Conservation (phyloP, 2,329 filamentous ascomycete genomes). For the Neonectria sp. region DNA sequence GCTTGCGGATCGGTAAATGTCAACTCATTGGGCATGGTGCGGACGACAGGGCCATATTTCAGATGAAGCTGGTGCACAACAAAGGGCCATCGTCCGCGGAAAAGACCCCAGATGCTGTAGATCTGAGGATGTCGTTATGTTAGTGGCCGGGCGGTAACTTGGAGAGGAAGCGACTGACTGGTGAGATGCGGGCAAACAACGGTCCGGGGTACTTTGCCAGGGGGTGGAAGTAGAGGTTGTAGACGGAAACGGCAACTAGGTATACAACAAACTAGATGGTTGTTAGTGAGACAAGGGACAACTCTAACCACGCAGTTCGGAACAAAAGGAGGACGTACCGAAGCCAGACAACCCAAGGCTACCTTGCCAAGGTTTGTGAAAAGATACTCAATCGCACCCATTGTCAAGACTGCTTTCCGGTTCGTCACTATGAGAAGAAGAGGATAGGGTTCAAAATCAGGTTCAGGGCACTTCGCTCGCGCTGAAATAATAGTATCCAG, state of each 20-base stretch:
- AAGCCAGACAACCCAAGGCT: conserved; percentile 19
- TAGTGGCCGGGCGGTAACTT: not conserved
- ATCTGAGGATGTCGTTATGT: conserved; percentile 17
- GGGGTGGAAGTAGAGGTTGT: conserved; percentile 52
- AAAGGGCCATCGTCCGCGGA: conserved; percentile 38
- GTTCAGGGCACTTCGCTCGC: not conserved
- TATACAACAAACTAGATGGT: conserved; percentile 27
- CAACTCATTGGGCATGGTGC: conserved; percentile 58
- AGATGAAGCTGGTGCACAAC: conserved; percentile 44
- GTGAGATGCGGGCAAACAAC: conserved; percentile 35
- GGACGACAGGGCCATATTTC: conserved; percentile 55
- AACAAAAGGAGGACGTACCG: conserved; percentile 4
- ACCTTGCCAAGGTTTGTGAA: conserved; percentile 22
- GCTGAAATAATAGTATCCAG: conserved; percentile 35
- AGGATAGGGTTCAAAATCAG: conserved; percentile 4
- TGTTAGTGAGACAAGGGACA: conserved; percentile 10
- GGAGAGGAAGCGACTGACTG: conserved; percentile 20
- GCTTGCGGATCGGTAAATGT: conserved; percentile 55
- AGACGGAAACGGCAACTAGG: conserved; percentile 33
- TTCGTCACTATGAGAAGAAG: not conserved
- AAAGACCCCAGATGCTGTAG: conserved; percentile 43
- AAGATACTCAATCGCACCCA: conserved; percentile 29
- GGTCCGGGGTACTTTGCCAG: conserved; percentile 48
- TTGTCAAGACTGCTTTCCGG: not conserved
- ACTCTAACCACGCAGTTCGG: too few species aligned